Evolutionary conservation across 306 rosid genomes (phyloP), one percentile per base, ranked within the genome.

Genomic region (Corylus heterophylla): DNA sequence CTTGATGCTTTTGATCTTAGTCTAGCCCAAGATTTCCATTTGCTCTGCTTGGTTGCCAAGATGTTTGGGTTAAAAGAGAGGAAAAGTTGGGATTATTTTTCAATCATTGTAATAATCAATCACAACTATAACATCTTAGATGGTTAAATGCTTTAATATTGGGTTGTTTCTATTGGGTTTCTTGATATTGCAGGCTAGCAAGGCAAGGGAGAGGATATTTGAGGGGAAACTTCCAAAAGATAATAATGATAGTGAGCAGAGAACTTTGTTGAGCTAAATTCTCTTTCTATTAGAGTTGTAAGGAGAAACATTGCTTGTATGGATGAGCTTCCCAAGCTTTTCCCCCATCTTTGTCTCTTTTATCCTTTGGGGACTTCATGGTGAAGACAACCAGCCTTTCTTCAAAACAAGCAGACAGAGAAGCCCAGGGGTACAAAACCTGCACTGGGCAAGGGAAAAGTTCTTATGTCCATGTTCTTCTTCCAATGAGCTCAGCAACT

Each of bases 181-280:
- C 25, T 78, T 59, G 29, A 77, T 72, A 48, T 79, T 83, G 80
- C 90, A 91, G 96, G 93, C 92, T 76, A 85, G 37, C 58, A 69
- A 71, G 61, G 89, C 86, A 49, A 81, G 92, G 71, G 88, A 84
- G 83, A 88, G 91, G 79, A 67, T 91, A 80, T 81, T 91, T 63
- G 67, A 77, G 52, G 83, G 78, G 80, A 78, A 71, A 59, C 73
- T 64, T 78, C 25, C 50, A 16, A 77, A 35, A 63, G 88, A 84
- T 74, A 80, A 70, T 75, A 54, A 55, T 59, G 71, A 74, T 71
- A 82, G 45, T n/a, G 27, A 18, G 72, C 72, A 37, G 29, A 42
- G 50, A 17, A 18, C 17, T 10, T 37, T 16, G 49, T 12, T 8
- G 7, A 35, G 70, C 70, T 64, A 16, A 64, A 35, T 5, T 31